A percentile compares a stretch with the other conserved stretches of the same genome.
phyloP scores from a whole-genome alignment of 2,329 filamentous ascomycete genomes.

The Fusarium sp. region DNA sequence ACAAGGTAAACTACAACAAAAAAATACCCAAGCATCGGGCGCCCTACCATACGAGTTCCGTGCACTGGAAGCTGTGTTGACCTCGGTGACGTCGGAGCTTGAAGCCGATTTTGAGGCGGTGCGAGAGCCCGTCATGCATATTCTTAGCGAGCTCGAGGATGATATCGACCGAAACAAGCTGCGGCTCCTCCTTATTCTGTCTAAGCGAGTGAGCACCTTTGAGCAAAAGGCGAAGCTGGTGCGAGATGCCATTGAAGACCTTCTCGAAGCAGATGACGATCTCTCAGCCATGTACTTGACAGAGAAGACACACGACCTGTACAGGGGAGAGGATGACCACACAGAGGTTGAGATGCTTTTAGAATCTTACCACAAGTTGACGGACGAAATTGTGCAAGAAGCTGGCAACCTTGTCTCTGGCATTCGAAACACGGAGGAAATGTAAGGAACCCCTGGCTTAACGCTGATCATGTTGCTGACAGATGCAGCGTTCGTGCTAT shows the following conservation, averaged over 20 bases:
- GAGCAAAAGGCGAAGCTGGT: conserved; percentile 97
- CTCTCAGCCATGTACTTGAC: conserved; percentile 94
- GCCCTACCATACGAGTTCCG: conserved; percentile 94
- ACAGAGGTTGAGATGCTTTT: conserved; percentile 97
- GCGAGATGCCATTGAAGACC: conserved; percentile 92
- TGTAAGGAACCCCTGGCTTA: conserved; percentile 70
- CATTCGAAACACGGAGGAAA: conserved; percentile 98
- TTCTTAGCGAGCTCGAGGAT: conserved; percentile 91
- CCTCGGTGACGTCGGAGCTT: conserved; percentile 90
- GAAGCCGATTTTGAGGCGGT: conserved; percentile 96
- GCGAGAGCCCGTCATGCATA: conserved; percentile 88
- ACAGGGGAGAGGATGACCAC: conserved; percentile 85
- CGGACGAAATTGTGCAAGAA: conserved; percentile 97
- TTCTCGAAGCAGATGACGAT: conserved; percentile 96
- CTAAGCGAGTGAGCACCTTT: conserved; percentile 95
- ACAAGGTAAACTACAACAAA: conserved; percentile 91
- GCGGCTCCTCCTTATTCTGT: conserved; percentile 89
- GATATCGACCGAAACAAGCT: conserved; percentile 97
- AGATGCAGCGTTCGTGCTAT: conserved; percentile 86
- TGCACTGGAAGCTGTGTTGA: conserved; percentile 92
- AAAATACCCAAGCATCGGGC: conserved; percentile 68
- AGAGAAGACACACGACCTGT: conserved; percentile 82
- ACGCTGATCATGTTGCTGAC: conserved; percentile 37
- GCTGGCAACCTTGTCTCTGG: conserved; percentile 92
- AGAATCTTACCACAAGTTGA: conserved; percentile 97